Conservation (phyloP, 331 rosid species). For the Dryas integrifolia region DNA sequence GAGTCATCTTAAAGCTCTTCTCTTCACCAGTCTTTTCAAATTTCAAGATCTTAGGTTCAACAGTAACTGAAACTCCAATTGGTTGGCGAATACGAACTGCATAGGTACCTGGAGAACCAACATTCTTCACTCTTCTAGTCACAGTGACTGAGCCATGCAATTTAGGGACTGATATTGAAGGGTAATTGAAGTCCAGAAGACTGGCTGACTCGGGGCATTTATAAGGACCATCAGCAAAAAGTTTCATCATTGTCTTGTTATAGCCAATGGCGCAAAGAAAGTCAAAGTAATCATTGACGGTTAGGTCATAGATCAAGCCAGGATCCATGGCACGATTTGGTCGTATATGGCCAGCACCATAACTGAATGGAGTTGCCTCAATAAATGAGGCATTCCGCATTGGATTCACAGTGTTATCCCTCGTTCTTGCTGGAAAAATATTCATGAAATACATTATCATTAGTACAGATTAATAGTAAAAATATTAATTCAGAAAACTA, state of each 20-base stretch:
- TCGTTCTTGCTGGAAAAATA: constrained; percentile 47
- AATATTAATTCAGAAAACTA: too few relatives aligned
- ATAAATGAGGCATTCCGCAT: constrained; percentile 15
- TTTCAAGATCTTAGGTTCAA: constrained; percentile 40
- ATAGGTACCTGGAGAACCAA: constrained; percentile 54
- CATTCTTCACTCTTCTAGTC: constrained; percentile 53
- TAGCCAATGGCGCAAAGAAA: constrained; percentile 56
- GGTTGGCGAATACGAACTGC: constrained; percentile 30
- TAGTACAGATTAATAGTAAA: background rate
- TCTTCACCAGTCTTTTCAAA: constrained; percentile 45
- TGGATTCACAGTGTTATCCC: constrained; percentile 42
- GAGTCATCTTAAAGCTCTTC: constrained; percentile 40
- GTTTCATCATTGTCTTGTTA: constrained; percentile 21
- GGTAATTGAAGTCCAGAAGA: constrained; percentile 59
- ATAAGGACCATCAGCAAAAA: constrained; percentile 27
- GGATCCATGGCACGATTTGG: constrained; percentile 72
- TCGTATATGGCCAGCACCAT: constrained; percentile 61
- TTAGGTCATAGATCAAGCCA: constrained; percentile 64
- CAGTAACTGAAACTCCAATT: constrained; percentile 35
- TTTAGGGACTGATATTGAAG: constrained; percentile 47
- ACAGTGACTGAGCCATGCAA: constrained; percentile 38
- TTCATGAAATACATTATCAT: background rate
- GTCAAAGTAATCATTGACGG: constrained; percentile 45
- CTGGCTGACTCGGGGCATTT: constrained; percentile 27
- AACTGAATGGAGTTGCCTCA: constrained; percentile 46